Conservation (phyloP, 768 basidiomycete genomes). For the Naganishia kalamii region DNA sequence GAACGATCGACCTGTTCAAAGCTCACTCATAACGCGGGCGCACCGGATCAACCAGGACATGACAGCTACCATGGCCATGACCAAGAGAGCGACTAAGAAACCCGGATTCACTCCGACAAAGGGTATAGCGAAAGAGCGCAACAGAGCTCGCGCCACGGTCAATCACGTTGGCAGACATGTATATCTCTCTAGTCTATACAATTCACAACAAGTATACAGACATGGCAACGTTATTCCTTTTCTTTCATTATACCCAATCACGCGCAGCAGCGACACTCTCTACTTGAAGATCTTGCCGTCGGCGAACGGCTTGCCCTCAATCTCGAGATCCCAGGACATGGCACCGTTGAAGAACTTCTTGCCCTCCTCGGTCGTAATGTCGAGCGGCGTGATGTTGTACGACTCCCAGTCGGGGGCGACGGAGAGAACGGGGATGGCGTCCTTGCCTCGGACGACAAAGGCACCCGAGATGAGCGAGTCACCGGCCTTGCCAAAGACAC, state of each 20-base stretch:
- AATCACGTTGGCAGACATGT: background rate
- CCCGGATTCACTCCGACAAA: too few species aligned
- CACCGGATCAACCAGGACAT: too few species aligned
- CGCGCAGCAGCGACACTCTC: background rate
- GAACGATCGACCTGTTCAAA: too few species aligned
- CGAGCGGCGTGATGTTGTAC: slow-evolving; percentile 71
- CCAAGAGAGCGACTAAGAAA: too few species aligned
- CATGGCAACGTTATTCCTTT: background rate
- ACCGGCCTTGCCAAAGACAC: slow-evolving; percentile 76
- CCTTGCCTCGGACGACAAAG: slow-evolving; percentile 72
- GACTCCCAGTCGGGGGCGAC: slow-evolving; percentile 89
- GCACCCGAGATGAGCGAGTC: slow-evolving; percentile 74
- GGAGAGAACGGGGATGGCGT: slow-evolving; percentile 58
- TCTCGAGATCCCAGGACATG: slow-evolving; percentile 84
- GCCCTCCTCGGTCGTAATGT: slow-evolving; percentile 61
- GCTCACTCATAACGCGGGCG: too few species aligned
- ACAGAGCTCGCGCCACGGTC: too few species aligned
- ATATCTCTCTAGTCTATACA: background rate
- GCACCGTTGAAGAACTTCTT: slow-evolving; percentile 88
- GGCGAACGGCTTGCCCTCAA: slow-evolving; percentile 82
- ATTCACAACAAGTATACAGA: background rate
- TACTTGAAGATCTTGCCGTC: slow-evolving; percentile 54
- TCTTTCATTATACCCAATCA: background rate
- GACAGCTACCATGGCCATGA: too few species aligned
- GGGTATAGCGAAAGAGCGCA: too few species aligned